Evolutionary conservation across 2,329 filamentous ascomycete species (phyloP).

Genomic region (Dothideomycetidae sp.): DNA sequence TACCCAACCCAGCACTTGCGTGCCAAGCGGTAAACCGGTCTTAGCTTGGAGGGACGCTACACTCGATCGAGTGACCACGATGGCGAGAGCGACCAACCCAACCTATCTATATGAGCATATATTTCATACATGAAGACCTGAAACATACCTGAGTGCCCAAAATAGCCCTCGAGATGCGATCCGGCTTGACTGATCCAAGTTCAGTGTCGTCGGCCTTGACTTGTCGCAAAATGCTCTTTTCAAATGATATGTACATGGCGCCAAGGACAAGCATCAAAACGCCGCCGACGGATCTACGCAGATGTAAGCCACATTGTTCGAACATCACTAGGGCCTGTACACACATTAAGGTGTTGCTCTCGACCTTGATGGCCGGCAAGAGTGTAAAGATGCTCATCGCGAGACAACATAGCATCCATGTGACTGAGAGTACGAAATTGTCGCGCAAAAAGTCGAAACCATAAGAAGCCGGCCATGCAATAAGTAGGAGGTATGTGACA

Average conservation of each 20-base stretch:
- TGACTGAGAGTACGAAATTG: constrained; percentile 48
- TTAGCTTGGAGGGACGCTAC: constrained; percentile 74
- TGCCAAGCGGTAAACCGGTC: constrained; percentile 69
- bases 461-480: constrained; percentile 64
- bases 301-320: background rate
- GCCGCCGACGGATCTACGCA: constrained; percentile 54
- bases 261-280: constrained; percentile 64
- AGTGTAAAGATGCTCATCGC: constrained; percentile 86
- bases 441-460: constrained; percentile 56
- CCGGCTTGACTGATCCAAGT: constrained; percentile 20
- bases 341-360: constrained; percentile 62
- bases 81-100: constrained; percentile 65
- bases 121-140: constrained; percentile 2
- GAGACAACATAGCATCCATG: constrained; percentile 64
- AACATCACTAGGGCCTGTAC: constrained; percentile 17
- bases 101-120: constrained; percentile 31
- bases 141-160: constrained; percentile 49
- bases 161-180: constrained; percentile 42
- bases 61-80: constrained; percentile 77
- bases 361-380: constrained; percentile 71
- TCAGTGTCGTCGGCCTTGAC: constrained; percentile 23
- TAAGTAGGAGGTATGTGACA: constrained; percentile 58
- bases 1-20: constrained; percentile 74
- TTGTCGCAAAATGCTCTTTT: constrained; percentile 44
- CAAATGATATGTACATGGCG: constrained; percentile 63